These are phyloP conservation scores for Podosphaera xanthii DNA, from an alignment of 2,329 filamentous ascomycete species.

Conservation along the genomic window DNA sequence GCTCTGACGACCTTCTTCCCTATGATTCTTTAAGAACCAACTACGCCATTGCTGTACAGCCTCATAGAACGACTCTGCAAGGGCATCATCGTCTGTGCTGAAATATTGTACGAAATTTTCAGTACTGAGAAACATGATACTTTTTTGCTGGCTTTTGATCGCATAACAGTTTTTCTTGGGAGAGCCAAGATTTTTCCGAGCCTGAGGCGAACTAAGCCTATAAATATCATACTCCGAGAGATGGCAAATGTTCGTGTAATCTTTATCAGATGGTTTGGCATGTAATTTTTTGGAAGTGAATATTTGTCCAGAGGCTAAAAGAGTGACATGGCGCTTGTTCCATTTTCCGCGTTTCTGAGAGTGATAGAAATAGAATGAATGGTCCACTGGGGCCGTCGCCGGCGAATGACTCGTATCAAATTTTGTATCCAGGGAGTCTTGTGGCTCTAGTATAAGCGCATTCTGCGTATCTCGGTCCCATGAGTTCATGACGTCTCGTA, in stretches of 20 bases:
- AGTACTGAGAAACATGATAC: conserved; percentile 56
- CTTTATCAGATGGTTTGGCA: conserved; percentile 38
- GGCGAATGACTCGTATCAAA: conserved; percentile 45
- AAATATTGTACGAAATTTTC: conserved; percentile 88
- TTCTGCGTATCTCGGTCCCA: conserved; percentile 74
- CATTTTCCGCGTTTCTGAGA: conserved; percentile 67
- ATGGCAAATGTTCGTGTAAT: conserved; percentile 51
- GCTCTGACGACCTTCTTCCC: conserved; percentile 20
- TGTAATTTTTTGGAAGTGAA: conserved; percentile 44
- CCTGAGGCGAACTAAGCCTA: conserved; percentile 43
- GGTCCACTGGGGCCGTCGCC: conserved; percentile 37
- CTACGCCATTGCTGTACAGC: conserved; percentile 65
- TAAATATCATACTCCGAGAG: conserved; percentile 88
- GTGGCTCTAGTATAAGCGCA: conserved; percentile 40
- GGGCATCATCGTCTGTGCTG: conserved; percentile 45
- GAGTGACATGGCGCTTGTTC: conserved; percentile 61
- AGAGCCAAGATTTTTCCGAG: conserved; percentile 49
- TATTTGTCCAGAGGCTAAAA: conserved; percentile 52
- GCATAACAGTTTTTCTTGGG: conserved; percentile 74
- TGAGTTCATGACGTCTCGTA: conserved; percentile 76
- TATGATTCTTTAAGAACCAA: conserved; percentile 67
- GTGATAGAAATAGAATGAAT: conserved; percentile 52
- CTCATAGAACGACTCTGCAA: conserved; percentile 47
- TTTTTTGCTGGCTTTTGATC: conserved; percentile 80
- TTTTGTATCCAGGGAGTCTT: conserved; percentile 30